Evolutionary conservation across 2,329 filamentous ascomycete species (phyloP).

Genomic region (Aspergillus arachidicola): DNA sequence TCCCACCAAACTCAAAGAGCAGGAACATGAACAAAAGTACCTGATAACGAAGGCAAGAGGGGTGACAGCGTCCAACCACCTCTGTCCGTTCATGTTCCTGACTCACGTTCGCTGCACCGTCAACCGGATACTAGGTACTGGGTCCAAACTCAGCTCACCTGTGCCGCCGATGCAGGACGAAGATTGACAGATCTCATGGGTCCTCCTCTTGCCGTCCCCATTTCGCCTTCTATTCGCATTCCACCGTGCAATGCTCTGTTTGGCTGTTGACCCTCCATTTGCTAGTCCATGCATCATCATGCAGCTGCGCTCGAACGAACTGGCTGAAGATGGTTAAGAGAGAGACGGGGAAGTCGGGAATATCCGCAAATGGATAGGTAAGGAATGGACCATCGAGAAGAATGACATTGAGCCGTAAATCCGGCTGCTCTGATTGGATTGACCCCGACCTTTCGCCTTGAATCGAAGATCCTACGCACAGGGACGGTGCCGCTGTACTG

Average conservation of each 20-base stretch:
- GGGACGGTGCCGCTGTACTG: neutral
- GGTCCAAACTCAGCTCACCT: conserved; percentile 5
- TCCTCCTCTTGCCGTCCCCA: conserved; percentile 5
- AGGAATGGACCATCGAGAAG: neutral
- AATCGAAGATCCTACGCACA: conserved; percentile 1
- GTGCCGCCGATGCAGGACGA: conserved; percentile 9
- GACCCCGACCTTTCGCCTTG: neutral
- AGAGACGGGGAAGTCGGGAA: neutral
- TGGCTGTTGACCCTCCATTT: conserved; percentile 3
- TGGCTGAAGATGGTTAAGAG: neutral
- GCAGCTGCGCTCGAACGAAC: neutral
- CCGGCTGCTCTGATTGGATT: neutral
- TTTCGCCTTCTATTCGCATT: conserved; percentile 2
- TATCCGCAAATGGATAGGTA: neutral
- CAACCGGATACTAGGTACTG: conserved; percentile 4
- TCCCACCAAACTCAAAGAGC: neutral
- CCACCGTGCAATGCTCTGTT: neutral
- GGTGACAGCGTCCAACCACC: conserved; percentile 11
- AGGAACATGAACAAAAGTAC: neutral
- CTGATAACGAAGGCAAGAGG: neutral
- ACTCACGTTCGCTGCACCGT: conserved; percentile 21
- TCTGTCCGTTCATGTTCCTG: conserved; percentile 7
- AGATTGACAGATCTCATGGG: conserved; percentile 20
- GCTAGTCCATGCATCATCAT: neutral
- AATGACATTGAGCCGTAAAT: neutral